phyloP scores from a whole-genome alignment of 2,329 filamentous ascomycete genomes.

The Blastomyces gilchristii region DNA sequence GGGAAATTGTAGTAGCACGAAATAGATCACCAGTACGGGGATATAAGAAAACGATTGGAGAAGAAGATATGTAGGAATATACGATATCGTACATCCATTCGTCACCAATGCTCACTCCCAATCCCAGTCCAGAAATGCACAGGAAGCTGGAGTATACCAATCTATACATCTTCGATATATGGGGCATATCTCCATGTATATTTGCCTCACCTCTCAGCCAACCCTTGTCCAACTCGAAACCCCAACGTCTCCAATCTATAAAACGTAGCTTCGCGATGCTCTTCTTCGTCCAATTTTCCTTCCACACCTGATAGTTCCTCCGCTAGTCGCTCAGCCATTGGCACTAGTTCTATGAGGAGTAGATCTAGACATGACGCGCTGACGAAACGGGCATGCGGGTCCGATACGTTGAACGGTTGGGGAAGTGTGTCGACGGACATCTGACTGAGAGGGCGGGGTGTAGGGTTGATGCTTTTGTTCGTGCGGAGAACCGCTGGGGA shows the following conservation, averaged over 20 bases:
- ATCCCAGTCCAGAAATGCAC: not conserved
- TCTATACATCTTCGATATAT: not conserved
- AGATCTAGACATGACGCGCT: constrained; percentile 83
- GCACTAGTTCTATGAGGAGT: constrained; percentile 91
- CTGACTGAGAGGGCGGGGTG: not conserved
- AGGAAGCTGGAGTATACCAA: not conserved
- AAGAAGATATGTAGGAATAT: not conserved
- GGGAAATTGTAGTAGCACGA: not conserved
- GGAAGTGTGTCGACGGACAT: constrained; percentile 67
- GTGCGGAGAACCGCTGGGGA: not conserved
- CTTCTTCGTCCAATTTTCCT: constrained; percentile 45
- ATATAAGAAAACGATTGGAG: not conserved
- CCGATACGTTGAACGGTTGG: constrained; percentile 59
- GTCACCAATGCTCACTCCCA: not conserved
- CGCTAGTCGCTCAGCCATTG: constrained; percentile 79
- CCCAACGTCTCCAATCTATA: constrained; percentile 74
- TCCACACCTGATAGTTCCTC: constrained; percentile 47
- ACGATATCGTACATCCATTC: not conserved
- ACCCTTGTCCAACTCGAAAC: constrained; percentile 82
- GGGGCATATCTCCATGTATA: not conserved
- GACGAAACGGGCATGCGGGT: constrained; percentile 66
- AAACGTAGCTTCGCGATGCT: constrained; percentile 74
- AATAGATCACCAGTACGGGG: not conserved
- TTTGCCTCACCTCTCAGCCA: constrained; percentile 65
- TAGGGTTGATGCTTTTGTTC: not conserved